Base-by-base conservation (phyloP, 1,284 basidiomycete species). In the Ceratobasidium theobromae region DNA sequence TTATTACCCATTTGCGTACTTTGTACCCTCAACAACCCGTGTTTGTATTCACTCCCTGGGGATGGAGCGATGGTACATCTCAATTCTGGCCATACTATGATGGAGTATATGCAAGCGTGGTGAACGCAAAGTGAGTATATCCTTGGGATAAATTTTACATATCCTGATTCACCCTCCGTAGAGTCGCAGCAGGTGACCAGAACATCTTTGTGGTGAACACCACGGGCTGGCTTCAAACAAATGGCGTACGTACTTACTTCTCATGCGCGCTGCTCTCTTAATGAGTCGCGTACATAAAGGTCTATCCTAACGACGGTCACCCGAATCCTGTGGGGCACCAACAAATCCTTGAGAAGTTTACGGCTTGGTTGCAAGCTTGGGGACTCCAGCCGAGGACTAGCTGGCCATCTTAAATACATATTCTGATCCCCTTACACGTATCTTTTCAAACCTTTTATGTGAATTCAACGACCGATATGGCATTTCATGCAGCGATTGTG, bases 31-130 rank as follows among this genome's bases (percentile, higher is more conserved):
- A 67, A 8, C 79, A 83, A 68, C 81, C 81, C 0, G 78, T 85
- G 65, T 82, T 84, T 66, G 75, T 84, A 0, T 80, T 85, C 71
- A 83, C 83, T 11, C 82, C 83, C 0, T 84, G 82, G 81, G 82
- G 83, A 12, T 85, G 83, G 83, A 74, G 81, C 0, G 80, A 82
- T 64, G 82, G 81, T 0, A 75, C 73, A 8, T 73, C 80, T 41
- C 72, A 72, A 28, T 78, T 82, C 54, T 27, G 16, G 4, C 32
- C 54, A 6, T 85, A 85, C 71, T 84, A 82, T 71, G 72, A 76
- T n/a, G 81, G 81, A 0, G 73, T 76, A 53, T 84, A 84, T 69
- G 72, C 81, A 51, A 72, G 74, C 5, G 79, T 84, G 41, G 80
- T 84, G 0, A 69, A 78, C 11, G 67, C 74, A 21, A 72, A 79